Percentiles rank a stretch among this genome's conserved stretches.
Conservation (phyloP, 192 early-diverging fungal species). For the Coemansia asiatica region DNA sequence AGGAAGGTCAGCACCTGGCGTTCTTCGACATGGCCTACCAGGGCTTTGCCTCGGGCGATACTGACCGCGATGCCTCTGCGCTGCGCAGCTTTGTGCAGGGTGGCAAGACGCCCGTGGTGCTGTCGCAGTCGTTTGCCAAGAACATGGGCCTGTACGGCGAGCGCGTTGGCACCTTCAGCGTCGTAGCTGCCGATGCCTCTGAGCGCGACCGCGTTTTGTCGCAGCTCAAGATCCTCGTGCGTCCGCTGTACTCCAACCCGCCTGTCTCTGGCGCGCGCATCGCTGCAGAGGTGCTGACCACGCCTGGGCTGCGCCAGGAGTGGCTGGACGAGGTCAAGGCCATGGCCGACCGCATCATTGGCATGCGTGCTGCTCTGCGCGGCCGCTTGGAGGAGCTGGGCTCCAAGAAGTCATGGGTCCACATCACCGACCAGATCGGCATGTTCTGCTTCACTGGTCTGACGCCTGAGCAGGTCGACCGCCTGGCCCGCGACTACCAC, state of each 20-base stretch:
- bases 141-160: constrained; percentile 99
- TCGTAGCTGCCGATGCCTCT: constrained; percentile 71
- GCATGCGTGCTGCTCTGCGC: constrained; percentile 80
- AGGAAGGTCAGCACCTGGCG: constrained; percentile 78
- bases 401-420: constrained; percentile 80
- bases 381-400: constrained; percentile 79
- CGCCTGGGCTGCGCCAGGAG: constrained; percentile 70
- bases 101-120: constrained; percentile 69
- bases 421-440: constrained; percentile 94
- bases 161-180: constrained; percentile 88
- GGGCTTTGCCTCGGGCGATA: constrained; percentile 96
- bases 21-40: constrained; percentile 99
- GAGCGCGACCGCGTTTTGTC: constrained; percentile 82
- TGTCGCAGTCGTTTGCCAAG: constrained; percentile 98
- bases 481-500: constrained; percentile 78
- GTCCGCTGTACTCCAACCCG: constrained; percentile 98
- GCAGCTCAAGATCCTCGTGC: constrained; percentile 94
- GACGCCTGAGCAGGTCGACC: constrained; percentile 83
- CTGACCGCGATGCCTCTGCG: constrained; percentile 86
- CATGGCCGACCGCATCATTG: constrained; percentile 98
- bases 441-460: constrained; percentile 99
- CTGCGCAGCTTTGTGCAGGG: constrained; percentile 87
- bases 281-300: constrained; percentile 82
- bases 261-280: constrained; percentile 94
- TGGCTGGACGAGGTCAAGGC: constrained; percentile 90